These are phyloP conservation scores for Diatrype stigma DNA, from an alignment of 2,329 filamentous ascomycete genomes.

Conservation along the genomic window DNA sequence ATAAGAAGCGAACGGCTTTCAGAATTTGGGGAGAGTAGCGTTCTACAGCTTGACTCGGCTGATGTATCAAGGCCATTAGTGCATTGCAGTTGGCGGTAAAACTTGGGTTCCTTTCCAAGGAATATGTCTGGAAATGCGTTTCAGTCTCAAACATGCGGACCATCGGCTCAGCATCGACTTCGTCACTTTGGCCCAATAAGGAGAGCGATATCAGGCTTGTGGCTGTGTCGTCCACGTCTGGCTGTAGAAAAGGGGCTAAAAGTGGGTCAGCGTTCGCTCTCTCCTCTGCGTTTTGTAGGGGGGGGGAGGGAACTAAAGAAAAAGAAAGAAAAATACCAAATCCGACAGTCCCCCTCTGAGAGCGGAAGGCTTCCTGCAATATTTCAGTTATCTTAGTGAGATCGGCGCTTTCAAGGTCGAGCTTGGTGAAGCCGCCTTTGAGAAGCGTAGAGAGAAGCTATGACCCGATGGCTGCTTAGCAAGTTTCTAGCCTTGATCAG, in stretches of 20 bases:
- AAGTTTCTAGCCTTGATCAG: background rate
- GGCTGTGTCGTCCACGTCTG: conserved; percentile 27
- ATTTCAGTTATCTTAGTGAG: conserved; percentile 13
- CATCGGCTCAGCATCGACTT: conserved; percentile 13
- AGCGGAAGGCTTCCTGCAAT: conserved; percentile 11
- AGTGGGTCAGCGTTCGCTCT: no score
- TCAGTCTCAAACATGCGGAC: conserved; percentile 24
- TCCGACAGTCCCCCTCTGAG: conserved; percentile 16
- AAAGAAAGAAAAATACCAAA: conserved; percentile 16
- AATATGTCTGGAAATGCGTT: conserved; percentile 28
- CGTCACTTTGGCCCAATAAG: conserved; percentile 6
- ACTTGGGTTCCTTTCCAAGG: conserved; percentile 25
- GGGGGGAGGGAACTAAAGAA: conserved; percentile 8
- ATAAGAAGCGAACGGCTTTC: conserved; percentile 22
- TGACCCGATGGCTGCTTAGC: no score
- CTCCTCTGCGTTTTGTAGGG: no score
- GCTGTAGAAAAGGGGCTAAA: conserved; percentile 3
- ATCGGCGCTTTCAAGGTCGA: background rate
- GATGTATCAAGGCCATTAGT: conserved; percentile 25
- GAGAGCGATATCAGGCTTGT: conserved; percentile 11
- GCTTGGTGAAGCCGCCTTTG: background rate
- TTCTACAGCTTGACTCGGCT: conserved; percentile 7
- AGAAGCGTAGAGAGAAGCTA: background rate
- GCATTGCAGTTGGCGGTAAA: conserved; percentile 33
- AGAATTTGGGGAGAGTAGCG: conserved; percentile 20